phyloP scores from a whole-genome alignment of 2,329 filamentous ascomycete genomes.

The Lecanicillium sp. region DNA sequence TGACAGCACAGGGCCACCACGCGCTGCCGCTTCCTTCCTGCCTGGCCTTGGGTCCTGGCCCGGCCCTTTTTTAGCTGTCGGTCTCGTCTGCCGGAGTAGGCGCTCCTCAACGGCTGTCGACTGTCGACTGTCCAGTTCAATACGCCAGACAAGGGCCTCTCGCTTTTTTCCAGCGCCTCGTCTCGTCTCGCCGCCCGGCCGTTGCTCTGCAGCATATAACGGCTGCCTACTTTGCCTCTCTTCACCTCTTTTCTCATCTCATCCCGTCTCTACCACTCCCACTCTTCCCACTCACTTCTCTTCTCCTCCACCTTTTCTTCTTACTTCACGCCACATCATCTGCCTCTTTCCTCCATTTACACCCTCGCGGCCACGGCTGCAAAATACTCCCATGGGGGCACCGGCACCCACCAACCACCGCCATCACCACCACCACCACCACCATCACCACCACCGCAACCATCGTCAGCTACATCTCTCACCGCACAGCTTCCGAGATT shows the following conservation, averaged over 20 bases:
- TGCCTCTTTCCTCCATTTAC: background rate
- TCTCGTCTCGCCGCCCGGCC: background rate
- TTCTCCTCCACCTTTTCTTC: background rate
- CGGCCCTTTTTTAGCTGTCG: conserved; percentile 1
- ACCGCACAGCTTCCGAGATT: background rate
- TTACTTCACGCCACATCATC: too few species aligned
- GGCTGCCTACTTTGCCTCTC: too few species aligned
- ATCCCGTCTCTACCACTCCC: background rate
- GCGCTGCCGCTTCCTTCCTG: too few species aligned
- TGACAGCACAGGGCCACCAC: too few species aligned
- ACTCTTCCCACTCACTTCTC: background rate
- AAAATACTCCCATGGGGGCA: conserved; percentile 1
- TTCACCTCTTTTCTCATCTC: too few species aligned
- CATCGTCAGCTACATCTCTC: conserved; percentile 7
- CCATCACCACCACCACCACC: too few species aligned
- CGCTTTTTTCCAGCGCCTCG: background rate
- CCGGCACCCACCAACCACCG: background rate
- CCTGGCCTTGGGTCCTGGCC: background rate
- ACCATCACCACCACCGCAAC: too few species aligned
- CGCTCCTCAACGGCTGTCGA: conserved; percentile 3
- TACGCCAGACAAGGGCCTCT: too few species aligned
- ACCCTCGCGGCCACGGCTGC: background rate
- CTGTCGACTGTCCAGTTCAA: too few species aligned
- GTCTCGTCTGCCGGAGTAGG: conserved; percentile 1
- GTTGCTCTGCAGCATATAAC: too few species aligned